Evolutionary conservation across 805 yeast genomes (phyloP).

Genomic region (Kluyveromyces aestuarii): DNA sequence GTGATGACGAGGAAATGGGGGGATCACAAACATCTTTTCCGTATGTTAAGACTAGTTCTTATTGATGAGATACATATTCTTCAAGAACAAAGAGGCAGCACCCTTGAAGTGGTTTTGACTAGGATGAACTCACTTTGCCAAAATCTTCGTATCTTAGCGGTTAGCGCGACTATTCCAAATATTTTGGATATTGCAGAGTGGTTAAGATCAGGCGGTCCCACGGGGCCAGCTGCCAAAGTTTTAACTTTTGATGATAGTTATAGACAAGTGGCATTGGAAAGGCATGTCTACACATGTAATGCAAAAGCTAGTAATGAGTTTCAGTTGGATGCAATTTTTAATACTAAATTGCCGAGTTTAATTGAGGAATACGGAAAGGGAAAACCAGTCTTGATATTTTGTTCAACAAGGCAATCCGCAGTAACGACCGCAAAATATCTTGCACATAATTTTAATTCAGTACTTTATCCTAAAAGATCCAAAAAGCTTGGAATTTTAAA

Average conservation of each 20-base stretch:
- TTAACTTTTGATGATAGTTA: slow-evolving; percentile 39
- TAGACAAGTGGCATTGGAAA: slow-evolving; percentile 36
- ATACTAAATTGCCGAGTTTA: slow-evolving; percentile 33
- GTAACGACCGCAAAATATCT: slow-evolving; percentile 38
- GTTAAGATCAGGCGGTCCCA: slow-evolving; percentile 26
- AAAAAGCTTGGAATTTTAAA: slow-evolving; percentile 3
- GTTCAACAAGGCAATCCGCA: slow-evolving; percentile 44
- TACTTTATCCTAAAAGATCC: background rate
- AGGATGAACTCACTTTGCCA: slow-evolving; percentile 36
- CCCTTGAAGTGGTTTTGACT: slow-evolving; percentile 39
- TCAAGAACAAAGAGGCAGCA: slow-evolving; percentile 39
- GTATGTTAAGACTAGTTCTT: slow-evolving; percentile 36
- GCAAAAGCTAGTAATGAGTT: slow-evolving; percentile 35
- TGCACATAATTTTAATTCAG: slow-evolving; percentile 9
- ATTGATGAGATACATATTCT: slow-evolving; percentile 42
- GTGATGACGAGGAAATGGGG: slow-evolving; percentile 43
- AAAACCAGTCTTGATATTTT: slow-evolving; percentile 42
- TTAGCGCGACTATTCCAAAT: slow-evolving; percentile 49
- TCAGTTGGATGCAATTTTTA: slow-evolving; percentile 38
- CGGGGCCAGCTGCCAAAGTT: slow-evolving; percentile 25
- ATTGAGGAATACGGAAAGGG: slow-evolving; percentile 30
- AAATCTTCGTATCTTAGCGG: slow-evolving; percentile 34
- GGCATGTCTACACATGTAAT: slow-evolving; percentile 36
- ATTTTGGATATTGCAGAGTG: slow-evolving; percentile 39
- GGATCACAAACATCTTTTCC: slow-evolving; percentile 33